Evolutionary conservation across 495 filamentous ascomycete genomes (phyloP).

Genomic region (Aspergillus campestris): DNA sequence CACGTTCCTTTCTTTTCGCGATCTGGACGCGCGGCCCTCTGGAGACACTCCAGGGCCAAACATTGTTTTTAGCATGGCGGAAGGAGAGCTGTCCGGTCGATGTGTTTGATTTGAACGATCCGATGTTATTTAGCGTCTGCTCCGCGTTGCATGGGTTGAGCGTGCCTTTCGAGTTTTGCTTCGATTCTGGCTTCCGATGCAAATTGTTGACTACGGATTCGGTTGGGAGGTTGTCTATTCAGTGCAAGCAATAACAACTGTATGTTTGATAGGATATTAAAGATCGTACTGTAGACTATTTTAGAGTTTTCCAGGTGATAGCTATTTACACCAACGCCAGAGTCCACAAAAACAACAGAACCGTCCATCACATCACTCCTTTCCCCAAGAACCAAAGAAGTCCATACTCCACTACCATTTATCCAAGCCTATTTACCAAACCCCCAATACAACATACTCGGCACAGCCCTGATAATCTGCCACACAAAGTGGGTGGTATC

Average conservation of each 20-base stretch:
- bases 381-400: too few species aligned
- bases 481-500: conserved; percentile 9
- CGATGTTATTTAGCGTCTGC: conserved; percentile 24
- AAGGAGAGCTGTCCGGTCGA: too few species aligned
- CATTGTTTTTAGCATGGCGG: too few species aligned
- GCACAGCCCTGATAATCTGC: conserved; percentile 13
- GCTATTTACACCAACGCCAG: too few species aligned
- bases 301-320: too few species aligned
- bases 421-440: neutral
- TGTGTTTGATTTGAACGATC: neutral
- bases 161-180: conserved; percentile 13
- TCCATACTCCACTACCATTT: too few species aligned
- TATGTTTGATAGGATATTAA: too few species aligned
- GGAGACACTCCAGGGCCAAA: too few species aligned
- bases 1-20: neutral
- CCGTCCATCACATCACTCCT: too few species aligned
- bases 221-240: conserved; percentile 1
- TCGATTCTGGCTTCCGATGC: neutral
- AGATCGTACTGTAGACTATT: too few species aligned
- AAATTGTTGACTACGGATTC: conserved; percentile 1
- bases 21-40: too few species aligned
- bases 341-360: too few species aligned
- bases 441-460: conserved; percentile 5
- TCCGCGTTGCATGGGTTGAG: conserved; percentile 27
- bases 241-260: neutral